Conservation (phyloP, 2,329 filamentous ascomycete species). For the Claviceps quebecensis region DNA sequence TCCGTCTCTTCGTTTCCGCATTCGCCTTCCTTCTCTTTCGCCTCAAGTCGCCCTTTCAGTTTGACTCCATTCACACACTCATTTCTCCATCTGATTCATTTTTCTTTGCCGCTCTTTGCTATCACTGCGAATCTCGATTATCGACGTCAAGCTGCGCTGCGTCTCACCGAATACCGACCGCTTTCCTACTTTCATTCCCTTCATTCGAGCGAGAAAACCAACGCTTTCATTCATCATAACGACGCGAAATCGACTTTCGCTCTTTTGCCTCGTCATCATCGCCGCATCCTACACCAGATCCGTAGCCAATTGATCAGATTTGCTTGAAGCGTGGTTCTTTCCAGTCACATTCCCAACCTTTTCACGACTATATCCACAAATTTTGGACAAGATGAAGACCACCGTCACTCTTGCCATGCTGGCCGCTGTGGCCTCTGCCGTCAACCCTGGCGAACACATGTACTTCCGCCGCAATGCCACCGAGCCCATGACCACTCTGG, state of each 20-base stretch:
- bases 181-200: constrained; percentile 11
- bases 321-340: neutral
- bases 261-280: constrained; percentile 3
- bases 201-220: constrained; percentile 18
- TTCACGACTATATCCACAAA: neutral
- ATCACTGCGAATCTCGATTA: constrained; percentile 5
- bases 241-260: constrained; percentile 21
- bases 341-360: neutral
- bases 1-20: neutral
- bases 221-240: constrained; percentile 13
- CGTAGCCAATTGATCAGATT: neutral
- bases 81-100: constrained; percentile 14
- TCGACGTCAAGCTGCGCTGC: constrained; percentile 8
- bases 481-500: constrained; percentile 23
- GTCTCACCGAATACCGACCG: constrained; percentile 6
- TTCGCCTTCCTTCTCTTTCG: neutral
- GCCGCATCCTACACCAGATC: neutral
- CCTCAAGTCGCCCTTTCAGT: constrained; percentile 1
- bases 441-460: constrained; percentile 19
- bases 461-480: constrained; percentile 17
- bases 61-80: constrained; percentile 12
- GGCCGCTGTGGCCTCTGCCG: constrained; percentile 30
- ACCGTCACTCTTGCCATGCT: constrained; percentile 29
- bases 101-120: constrained; percentile 5
- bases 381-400: constrained; percentile 32